Conservation (phyloP, 2,329 filamentous ascomycete genomes). For the Acrodontium crateriforme region DNA sequence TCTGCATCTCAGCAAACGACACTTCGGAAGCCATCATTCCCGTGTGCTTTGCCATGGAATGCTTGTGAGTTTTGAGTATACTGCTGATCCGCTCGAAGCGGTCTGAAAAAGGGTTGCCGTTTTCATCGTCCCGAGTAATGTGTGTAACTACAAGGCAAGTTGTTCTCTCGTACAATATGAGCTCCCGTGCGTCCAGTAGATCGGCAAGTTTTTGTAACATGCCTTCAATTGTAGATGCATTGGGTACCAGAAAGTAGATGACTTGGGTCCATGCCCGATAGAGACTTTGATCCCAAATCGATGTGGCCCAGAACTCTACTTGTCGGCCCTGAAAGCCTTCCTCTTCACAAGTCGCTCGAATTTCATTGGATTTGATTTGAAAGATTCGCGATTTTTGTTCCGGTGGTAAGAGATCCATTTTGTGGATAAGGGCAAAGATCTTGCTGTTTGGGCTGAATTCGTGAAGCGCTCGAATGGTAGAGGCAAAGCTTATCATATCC, state of each 20-base stretch:
- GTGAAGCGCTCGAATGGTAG: conserved; percentile 74
- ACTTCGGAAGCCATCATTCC: conserved; percentile 68
- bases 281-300: conserved; percentile 95
- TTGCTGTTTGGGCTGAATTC: conserved; percentile 72
- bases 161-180: conserved; percentile 87
- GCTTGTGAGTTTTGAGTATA: conserved; percentile 98
- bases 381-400: conserved; percentile 69
- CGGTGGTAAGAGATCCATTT: conserved; percentile 89
- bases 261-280: conserved; percentile 98
- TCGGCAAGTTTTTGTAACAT: conserved; percentile 72
- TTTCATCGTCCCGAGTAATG: conserved; percentile 62
- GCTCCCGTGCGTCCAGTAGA: conserved; percentile 81
- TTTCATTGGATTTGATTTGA: conserved; percentile 64
- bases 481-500: conserved; percentile 82
- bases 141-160: conserved; percentile 94
- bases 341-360: conserved; percentile 53
- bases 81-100: conserved; percentile 91
- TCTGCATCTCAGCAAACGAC: conserved; percentile 68
- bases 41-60: conserved; percentile 58
- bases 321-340: conserved; percentile 44
- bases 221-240: conserved; percentile 72
- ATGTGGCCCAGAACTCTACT: conserved; percentile 81
- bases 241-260: conserved; percentile 95
- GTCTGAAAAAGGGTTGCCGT: conserved; percentile 72
- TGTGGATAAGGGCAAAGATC: conserved; percentile 93